Percentiles rank a stretch among this genome's conserved stretches.
phyloP scores from a whole-genome alignment of 2,329 filamentous ascomycete species.

The Aspergillus novoparasiticus region DNA sequence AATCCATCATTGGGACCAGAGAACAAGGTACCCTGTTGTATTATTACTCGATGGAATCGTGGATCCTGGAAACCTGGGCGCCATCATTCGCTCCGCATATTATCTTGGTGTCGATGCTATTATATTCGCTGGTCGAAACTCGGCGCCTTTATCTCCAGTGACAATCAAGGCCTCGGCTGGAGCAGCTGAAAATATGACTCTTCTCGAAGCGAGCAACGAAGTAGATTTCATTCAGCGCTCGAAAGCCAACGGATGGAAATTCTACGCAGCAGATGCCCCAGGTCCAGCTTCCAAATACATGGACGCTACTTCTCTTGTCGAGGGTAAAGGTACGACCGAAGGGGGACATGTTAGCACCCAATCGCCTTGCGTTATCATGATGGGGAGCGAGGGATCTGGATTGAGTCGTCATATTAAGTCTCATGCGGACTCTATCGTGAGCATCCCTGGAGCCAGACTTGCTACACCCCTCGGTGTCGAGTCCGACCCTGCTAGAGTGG shows the following conservation, averaged over 20 bases:
- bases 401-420: constrained; percentile 66
- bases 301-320: constrained; percentile 16
- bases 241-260: constrained; percentile 72
- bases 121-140: constrained; percentile 71
- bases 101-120: constrained; percentile 90
- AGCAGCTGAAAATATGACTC: constrained; percentile 75
- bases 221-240: constrained; percentile 70
- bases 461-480: constrained; percentile 40
- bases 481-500: constrained; percentile 60
- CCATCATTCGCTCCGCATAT: constrained; percentile 82
- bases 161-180: constrained; percentile 87
- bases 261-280: constrained; percentile 71
- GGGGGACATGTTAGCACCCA: constrained; percentile 49
- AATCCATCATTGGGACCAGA: constrained; percentile 26
- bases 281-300: constrained; percentile 29
- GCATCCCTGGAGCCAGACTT: constrained; percentile 61
- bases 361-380: constrained; percentile 74
- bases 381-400: constrained; percentile 81
- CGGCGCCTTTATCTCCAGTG: constrained; percentile 73
- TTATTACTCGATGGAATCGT: constrained; percentile 54
- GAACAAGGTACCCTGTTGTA: constrained; percentile 42
- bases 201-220: constrained; percentile 71
- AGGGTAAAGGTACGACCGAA: constrained; percentile 36
- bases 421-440: constrained; percentile 64
- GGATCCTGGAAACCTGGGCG: constrained; percentile 88